phyloP scores from a whole-genome alignment of 768 basidiomycete genomes.

The Agaricus sinodeliciosus region DNA sequence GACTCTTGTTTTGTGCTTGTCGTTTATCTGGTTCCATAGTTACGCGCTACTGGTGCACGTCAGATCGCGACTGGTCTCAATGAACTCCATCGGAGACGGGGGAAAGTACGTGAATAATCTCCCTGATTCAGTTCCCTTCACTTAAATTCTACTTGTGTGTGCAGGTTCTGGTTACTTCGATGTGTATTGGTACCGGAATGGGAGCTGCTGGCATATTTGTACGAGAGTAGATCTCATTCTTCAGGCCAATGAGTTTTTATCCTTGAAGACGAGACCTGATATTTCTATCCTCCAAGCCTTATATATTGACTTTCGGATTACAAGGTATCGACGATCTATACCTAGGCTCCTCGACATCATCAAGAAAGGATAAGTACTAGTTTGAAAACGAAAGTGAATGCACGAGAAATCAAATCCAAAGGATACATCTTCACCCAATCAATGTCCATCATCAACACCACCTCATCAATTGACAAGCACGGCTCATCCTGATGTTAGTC shows the following conservation, averaged over 20 bases:
- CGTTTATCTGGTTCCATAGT: slow-evolving; percentile 13
- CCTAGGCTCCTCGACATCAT: slow-evolving; percentile 2
- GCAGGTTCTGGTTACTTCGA: slow-evolving; percentile 77
- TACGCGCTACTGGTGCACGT: slow-evolving; percentile 79
- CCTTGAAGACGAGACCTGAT: background rate
- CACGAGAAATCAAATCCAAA: slow-evolving; percentile 1
- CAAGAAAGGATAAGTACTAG: slow-evolving; percentile 1
- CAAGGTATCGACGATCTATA: slow-evolving; percentile 6
- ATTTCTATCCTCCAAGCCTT: slow-evolving; percentile 4
- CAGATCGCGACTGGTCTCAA: slow-evolving; percentile 82
- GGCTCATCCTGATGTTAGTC: background rate
- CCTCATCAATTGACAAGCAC: background rate
- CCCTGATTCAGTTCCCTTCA: background rate
- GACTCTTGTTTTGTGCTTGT: slow-evolving; percentile 13
- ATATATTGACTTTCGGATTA: slow-evolving; percentile 6
- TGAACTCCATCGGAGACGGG: slow-evolving; percentile 60
- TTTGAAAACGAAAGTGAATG: background rate
- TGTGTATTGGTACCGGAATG: slow-evolving; percentile 92
- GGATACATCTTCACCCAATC: background rate
- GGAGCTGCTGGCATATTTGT: slow-evolving; percentile 80
- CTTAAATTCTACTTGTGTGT: too few species aligned
- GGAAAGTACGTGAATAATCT: slow-evolving; percentile 40
- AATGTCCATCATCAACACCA: background rate
- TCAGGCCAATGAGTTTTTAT: background rate
- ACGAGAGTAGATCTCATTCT: slow-evolving; percentile 31